Percentiles rank a stretch among this genome's conserved stretches.
These are phyloP conservation scores for Hyaloscypha hepaticicola DNA, from an alignment of 495 filamentous ascomycete species.

Conservation along the genomic window DNA sequence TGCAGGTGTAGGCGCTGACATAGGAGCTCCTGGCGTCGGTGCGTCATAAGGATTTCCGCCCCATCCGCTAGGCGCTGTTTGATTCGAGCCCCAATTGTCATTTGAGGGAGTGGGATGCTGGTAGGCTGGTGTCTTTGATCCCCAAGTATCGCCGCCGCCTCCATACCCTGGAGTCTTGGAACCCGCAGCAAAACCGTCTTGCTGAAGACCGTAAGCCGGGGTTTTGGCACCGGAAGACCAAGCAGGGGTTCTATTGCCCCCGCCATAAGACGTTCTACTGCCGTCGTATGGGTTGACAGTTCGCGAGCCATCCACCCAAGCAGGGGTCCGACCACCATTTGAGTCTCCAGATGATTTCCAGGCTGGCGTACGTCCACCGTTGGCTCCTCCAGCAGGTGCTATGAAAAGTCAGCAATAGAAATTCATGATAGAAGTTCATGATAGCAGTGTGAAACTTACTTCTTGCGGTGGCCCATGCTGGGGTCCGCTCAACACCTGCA, in stretches of 20 bases:
- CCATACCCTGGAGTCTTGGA: conserved; percentile 71
- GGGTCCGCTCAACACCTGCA: conserved; percentile 61
- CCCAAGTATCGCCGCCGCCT: conserved; percentile 59
- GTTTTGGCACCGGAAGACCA: conserved; percentile 72
- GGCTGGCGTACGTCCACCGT: conserved; percentile 67
- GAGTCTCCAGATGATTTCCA: conserved; percentile 56
- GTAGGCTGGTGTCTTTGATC: conserved; percentile 75
- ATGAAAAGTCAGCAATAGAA: conserved; percentile 29
- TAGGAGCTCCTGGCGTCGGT: conserved; percentile 70
- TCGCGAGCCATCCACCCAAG: conserved; percentile 69
- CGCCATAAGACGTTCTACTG: conserved; percentile 70
- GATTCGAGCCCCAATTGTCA: conserved; percentile 37
- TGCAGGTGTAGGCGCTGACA: conserved; percentile 71
- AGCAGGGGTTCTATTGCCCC: conserved; percentile 60
- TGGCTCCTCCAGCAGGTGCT: conserved; percentile 55
- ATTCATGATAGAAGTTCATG: background rate
- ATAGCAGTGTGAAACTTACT: conserved; percentile 49
- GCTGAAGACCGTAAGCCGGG: conserved; percentile 52
- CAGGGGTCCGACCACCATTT: conserved; percentile 65
- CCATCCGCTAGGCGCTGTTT: conserved; percentile 45
- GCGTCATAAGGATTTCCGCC: conserved; percentile 36
- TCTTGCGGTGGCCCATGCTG: conserved; percentile 64
- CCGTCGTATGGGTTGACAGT: conserved; percentile 83
- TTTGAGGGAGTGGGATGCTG: conserved; percentile 30
- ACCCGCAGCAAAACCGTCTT: conserved; percentile 38